These are phyloP conservation scores for Vaccinium vitisidaea DNA, from an alignment of 148 eudicot genomes.

Conservation along the genomic window DNA sequence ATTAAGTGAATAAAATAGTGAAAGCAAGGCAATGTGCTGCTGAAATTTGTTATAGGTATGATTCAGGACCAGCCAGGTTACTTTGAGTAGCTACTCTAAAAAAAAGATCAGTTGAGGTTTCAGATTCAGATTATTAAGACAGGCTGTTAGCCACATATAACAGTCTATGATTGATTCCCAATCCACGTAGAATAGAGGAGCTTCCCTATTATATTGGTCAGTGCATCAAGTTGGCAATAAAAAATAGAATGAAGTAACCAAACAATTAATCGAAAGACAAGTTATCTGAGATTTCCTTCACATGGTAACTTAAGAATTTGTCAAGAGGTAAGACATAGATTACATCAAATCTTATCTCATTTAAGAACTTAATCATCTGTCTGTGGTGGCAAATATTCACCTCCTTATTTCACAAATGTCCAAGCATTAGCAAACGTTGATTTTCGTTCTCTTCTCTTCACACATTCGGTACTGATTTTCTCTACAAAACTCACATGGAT, in stretches of 20 bases:
- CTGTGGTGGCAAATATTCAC: too few species aligned
- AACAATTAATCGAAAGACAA: background rate
- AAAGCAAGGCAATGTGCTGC: background rate
- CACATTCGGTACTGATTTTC: background rate
- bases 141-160: background rate
- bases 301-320: background rate
- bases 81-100: background rate
- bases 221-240: background rate
- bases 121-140: background rate
- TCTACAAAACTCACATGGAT: background rate
- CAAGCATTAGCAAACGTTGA: too few species aligned
- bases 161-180: background rate
- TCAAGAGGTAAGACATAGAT: background rate
- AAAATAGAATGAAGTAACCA: background rate
- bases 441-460: too few species aligned
- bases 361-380: too few species aligned
- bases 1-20: background rate
- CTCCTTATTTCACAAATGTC: too few species aligned
- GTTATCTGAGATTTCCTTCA: background rate
- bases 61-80: background rate
- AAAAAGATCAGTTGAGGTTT: background rate
- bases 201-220: background rate
- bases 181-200: background rate
- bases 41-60: background rate
- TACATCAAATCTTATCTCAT: conserved; percentile 1